A percentile compares a stretch with the other conserved stretches of the same genome.
phyloP scores from a whole-genome alignment of 2,329 filamentous ascomycete species.

The Aureobasidium sp. region DNA sequence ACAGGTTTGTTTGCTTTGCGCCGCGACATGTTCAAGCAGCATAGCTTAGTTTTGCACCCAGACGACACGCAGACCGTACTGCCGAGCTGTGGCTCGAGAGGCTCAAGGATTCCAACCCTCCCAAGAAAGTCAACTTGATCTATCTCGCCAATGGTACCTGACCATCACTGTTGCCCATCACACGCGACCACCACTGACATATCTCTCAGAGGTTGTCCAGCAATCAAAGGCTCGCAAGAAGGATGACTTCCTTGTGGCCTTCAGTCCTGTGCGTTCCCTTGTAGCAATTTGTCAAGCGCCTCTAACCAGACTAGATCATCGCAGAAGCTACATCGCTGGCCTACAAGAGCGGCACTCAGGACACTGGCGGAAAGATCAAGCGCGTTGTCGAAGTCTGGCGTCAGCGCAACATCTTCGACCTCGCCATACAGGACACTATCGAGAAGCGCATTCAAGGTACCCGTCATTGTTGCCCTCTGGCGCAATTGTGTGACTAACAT shows the following conservation, averaged over 20 bases:
- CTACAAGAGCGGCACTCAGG: conserved; percentile 79
- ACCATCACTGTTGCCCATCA: neutral
- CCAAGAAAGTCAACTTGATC: conserved; percentile 81
- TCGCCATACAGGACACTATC: conserved; percentile 69
- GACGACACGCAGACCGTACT: conserved; percentile 85
- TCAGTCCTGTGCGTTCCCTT: conserved; percentile 58
- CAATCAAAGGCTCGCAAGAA: conserved; percentile 91
- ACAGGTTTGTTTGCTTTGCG: conserved; percentile 54
- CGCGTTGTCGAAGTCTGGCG: conserved; percentile 94
- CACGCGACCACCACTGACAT: conserved; percentile 1
- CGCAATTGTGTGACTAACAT: neutral
- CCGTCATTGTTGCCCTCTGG: conserved; percentile 20
- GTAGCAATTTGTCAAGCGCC: neutral
- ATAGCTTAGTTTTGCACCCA: conserved; percentile 32
- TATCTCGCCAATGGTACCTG: conserved; percentile 84
- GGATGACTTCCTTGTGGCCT: conserved; percentile 85
- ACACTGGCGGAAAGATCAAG: conserved; percentile 80
- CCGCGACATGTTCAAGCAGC: neutral
- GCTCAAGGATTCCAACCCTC: conserved; percentile 78
- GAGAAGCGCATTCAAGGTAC: conserved; percentile 73
- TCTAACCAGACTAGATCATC: conserved; percentile 51
- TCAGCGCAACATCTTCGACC: conserved; percentile 76
- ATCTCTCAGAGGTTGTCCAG: conserved; percentile 73
- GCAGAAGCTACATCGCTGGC: conserved; percentile 85
- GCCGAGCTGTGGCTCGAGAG: conserved; percentile 87